Percentiles rank a stretch among this genome's conserved stretches.
These are phyloP conservation scores for Colletotrichum agaves DNA, from an alignment of 2,329 filamentous ascomycete genomes.

Conservation along the genomic window DNA sequence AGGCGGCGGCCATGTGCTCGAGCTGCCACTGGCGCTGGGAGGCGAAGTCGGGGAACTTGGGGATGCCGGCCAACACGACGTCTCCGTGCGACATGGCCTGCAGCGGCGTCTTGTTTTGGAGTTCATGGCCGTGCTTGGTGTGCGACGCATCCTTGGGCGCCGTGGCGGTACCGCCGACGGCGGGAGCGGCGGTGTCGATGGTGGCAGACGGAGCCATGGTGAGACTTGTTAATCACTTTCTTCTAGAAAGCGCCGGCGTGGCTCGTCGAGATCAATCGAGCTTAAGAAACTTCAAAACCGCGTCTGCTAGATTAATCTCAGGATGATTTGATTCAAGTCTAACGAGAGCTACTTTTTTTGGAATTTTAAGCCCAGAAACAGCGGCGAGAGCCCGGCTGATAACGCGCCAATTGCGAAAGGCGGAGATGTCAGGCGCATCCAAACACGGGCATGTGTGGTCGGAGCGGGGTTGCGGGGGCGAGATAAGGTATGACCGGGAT, in stretches of 20 bases:
- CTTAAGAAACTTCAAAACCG: neutral
- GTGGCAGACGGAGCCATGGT: constrained; percentile 48
- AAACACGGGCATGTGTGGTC: neutral
- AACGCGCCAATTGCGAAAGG: constrained; percentile 21
- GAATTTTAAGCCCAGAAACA: too few species aligned
- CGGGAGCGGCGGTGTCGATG: constrained; percentile 39
- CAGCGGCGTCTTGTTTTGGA: constrained; percentile 44
- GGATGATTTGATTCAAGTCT: neutral
- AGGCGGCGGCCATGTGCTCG: constrained; percentile 73
- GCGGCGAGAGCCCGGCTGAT: constrained; percentile 12
- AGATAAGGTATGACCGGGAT: constrained; percentile 36
- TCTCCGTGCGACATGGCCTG: constrained; percentile 51
- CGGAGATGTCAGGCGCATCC: constrained; percentile 22
- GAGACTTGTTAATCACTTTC: neutral
- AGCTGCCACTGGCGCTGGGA: constrained; percentile 62
- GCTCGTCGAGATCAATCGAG: neutral
- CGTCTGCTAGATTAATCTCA: neutral
- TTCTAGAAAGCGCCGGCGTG: neutral
- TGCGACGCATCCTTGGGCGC: constrained; percentile 39
- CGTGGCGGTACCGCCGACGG: constrained; percentile 16
- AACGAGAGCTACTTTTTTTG: neutral
- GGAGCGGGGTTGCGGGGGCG: constrained; percentile 31
- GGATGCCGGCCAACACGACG: constrained; percentile 45
- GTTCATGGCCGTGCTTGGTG: constrained; percentile 37
- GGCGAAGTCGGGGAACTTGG: constrained; percentile 45